phyloP scores from a whole-genome alignment of 345 rosid genomes.

The Corymbia maculata region DNA sequence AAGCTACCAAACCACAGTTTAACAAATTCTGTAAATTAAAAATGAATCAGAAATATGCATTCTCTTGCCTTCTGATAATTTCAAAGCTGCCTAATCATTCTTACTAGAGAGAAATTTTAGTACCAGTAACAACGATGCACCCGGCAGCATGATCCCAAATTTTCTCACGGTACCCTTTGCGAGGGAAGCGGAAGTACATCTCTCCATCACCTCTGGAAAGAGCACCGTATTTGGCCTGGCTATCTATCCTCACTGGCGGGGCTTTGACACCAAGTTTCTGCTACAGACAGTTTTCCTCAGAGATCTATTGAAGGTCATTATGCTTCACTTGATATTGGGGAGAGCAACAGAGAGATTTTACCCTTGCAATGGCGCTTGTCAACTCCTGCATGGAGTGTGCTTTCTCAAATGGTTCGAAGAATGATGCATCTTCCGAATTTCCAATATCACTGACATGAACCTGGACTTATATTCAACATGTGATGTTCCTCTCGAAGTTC shows the following conservation, averaged over 20 bases:
- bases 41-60: not conserved
- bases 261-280: constrained; percentile 96
- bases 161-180: constrained; percentile 81
- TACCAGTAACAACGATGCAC: constrained; percentile 81
- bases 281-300: not conserved
- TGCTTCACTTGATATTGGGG: not conserved
- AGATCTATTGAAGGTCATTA: not conserved
- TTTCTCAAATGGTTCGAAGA: constrained; percentile 87
- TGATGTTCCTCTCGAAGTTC: not conserved
- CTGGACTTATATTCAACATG: constrained; percentile 10
- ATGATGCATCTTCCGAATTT: constrained; percentile 79
- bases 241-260: constrained; percentile 85
- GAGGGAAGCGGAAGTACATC: constrained; percentile 76
- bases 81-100: not conserved
- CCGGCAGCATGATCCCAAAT: constrained; percentile 99
- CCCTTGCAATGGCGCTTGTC: constrained; percentile 65
- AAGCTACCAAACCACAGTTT: not conserved
- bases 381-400: constrained; percentile 75
- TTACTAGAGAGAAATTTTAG: not conserved
- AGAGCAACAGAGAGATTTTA: constrained; percentile 1
- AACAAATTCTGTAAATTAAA: not conserved
- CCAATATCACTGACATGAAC: constrained; percentile 67
- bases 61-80: not conserved
- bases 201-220: constrained; percentile 94
- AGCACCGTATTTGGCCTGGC: constrained; percentile 94